phyloP scores from a whole-genome alignment of 176 grass and related monocot species.

The Bromus sterilis region DNA sequence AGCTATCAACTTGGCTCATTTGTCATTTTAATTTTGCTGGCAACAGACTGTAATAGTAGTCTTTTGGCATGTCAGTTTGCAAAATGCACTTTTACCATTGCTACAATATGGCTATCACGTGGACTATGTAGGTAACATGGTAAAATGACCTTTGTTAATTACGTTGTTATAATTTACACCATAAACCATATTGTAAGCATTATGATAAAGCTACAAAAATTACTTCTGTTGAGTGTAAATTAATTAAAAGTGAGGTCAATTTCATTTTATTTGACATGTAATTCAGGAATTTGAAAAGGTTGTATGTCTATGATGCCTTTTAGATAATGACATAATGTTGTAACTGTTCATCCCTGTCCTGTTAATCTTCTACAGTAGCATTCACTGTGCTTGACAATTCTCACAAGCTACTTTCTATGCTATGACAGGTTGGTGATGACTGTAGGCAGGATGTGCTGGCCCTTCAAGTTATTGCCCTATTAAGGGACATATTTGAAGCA shows the following conservation, averaged over 20 bases:
- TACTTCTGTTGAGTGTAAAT: background rate
- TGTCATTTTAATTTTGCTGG: background rate
- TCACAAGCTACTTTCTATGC: constrained; percentile 22
- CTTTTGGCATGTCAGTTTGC: background rate
- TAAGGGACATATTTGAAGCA: constrained; percentile 91
- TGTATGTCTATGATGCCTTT: constrained; percentile 1
- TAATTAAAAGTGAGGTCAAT: background rate
- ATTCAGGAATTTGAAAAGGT: background rate
- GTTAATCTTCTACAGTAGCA: background rate
- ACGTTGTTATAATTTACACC: background rate
- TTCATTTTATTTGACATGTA: constrained; percentile 2
- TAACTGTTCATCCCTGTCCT: background rate
- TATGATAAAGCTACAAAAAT: background rate
- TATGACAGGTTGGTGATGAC: constrained; percentile 95
- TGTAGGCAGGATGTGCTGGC: constrained; percentile 99
- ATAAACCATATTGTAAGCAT: background rate
- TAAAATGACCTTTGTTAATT: background rate
- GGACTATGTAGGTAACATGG: background rate
- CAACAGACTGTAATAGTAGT: background rate
- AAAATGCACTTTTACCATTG: background rate
- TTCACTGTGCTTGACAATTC: constrained; percentile 3
- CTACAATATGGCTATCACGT: background rate
- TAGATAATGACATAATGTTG: background rate
- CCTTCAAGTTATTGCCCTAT: constrained; percentile 89
- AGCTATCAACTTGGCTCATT: background rate